phyloP scores from a whole-genome alignment of 2,329 filamentous ascomycete genomes.

The Diaporthe sp. region DNA sequence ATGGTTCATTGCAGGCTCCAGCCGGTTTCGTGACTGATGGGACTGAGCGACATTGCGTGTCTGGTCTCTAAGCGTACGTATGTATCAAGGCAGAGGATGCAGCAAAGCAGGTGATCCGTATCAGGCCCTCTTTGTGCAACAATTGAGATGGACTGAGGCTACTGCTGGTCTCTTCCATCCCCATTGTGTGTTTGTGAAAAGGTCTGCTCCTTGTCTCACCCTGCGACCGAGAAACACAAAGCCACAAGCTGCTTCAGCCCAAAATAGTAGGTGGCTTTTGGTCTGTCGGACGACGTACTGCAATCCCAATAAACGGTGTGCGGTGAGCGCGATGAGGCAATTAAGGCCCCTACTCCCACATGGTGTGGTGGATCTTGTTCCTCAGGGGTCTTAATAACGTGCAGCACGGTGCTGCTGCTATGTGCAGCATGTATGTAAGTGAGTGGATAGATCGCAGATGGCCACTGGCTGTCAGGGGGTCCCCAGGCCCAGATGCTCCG shows the following conservation, averaged over 20 bases:
- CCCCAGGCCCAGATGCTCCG: neutral
- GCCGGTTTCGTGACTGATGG: neutral
- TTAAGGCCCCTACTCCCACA: slow-evolving; percentile 22
- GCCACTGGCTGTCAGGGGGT: slow-evolving; percentile 20
- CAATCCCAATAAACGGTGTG: neutral
- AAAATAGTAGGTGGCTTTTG: neutral
- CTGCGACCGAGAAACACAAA: neutral
- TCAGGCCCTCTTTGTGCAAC: too few species aligned
- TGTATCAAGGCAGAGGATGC: neutral
- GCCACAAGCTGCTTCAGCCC: neutral
- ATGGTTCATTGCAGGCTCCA: neutral
- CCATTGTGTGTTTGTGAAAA: neutral
- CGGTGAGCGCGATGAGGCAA: slow-evolving; percentile 22
- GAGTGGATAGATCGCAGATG: slow-evolving; percentile 26
- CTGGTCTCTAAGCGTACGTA: neutral
- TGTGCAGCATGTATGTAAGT: neutral
- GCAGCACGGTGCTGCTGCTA: neutral
- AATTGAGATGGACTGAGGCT: neutral
- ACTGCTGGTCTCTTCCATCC: neutral
- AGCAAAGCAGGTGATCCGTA: neutral
- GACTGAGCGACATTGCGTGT: neutral
- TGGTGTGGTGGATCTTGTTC: slow-evolving; percentile 13
- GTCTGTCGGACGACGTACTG: neutral
- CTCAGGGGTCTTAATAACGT: slow-evolving; percentile 27
- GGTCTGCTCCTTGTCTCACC: neutral